A percentile compares a stretch with the other conserved stretches of the same genome.
Evolutionary conservation across 495 filamentous ascomycete genomes (phyloP).

Genomic region (Podospora conica): DNA sequence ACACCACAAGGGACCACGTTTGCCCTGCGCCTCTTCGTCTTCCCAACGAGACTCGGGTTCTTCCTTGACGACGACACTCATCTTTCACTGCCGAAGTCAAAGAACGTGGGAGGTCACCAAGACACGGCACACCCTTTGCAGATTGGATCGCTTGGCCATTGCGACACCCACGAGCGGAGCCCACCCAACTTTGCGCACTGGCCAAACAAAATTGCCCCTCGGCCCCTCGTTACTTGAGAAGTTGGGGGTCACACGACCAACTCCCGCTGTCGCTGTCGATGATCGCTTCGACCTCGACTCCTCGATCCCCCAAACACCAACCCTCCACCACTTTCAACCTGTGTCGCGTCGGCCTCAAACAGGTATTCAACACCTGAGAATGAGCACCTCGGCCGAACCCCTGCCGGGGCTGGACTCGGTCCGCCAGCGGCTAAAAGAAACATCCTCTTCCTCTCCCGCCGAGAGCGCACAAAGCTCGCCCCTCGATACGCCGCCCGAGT

Average conservation of each 20-base stretch:
- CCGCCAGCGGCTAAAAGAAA: conserved; percentile 19
- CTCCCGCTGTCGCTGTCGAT: conserved; percentile 1
- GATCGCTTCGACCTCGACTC: not conserved
- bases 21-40: not conserved
- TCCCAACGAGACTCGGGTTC: not conserved
- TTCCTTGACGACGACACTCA: not conserved
- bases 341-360: not conserved
- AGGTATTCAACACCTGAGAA: conserved; percentile 12
- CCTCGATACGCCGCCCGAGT: not conserved
- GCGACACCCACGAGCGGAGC: not conserved
- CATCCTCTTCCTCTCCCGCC: not conserved
- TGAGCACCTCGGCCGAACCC: conserved; percentile 21
- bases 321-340: not conserved
- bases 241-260: not conserved
- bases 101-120: not conserved
- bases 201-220: conserved; percentile 8
- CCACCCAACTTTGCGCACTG: not conserved
- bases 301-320: not conserved
- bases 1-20: not conserved
- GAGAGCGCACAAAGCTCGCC: not conserved
- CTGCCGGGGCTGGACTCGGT: conserved; percentile 21
- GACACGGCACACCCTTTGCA: not conserved
- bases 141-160: not conserved
- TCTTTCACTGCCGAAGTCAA: not conserved
- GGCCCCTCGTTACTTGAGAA: not conserved